Percentiles rank a stretch among this genome's conserved stretches.
Evolutionary conservation across 1,139 yeast species (phyloP).

Genomic region (Blastobotrys proliferans): DNA sequence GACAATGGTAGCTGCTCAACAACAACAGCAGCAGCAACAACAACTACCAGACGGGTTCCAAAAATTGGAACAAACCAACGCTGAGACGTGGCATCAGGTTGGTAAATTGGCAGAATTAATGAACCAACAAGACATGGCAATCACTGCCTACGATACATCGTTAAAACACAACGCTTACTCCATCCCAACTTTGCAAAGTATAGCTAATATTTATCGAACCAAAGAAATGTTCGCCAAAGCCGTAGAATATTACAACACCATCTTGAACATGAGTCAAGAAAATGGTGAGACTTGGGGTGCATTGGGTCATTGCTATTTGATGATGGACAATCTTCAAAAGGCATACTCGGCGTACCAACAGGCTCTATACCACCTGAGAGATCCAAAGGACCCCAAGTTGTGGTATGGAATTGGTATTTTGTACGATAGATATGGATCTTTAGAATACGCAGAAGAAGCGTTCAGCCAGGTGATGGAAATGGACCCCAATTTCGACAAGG

Average conservation of each 20-base stretch:
- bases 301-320: constrained; percentile 91
- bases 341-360: constrained; percentile 97
- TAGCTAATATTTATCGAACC: constrained; percentile 85
- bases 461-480: constrained; percentile 91
- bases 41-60: constrained; percentile 19
- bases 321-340: constrained; percentile 92
- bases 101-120: constrained; percentile 84
- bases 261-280: constrained; percentile 74
- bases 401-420: constrained; percentile 99
- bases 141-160: constrained; percentile 86
- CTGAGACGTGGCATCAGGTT: constrained; percentile 90
- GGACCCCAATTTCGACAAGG: constrained; percentile 94
- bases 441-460: constrained; percentile 97
- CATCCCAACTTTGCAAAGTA: constrained; percentile 74
- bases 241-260: constrained; percentile 87
- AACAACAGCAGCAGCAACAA: constrained; percentile 28
- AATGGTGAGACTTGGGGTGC: constrained; percentile 98
- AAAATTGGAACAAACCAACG: constrained; percentile 50
- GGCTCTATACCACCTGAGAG: constrained; percentile 83
- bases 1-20: constrained; percentile 3
- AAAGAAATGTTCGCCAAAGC: constrained; percentile 90
- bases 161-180: constrained; percentile 82
- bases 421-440: constrained; percentile 91
- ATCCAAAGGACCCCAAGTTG: constrained; percentile 91
- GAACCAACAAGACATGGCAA: constrained; percentile 86